Conservation (phyloP, 176 grass and related monocot genomes). For the Musa troglodytarum region DNA sequence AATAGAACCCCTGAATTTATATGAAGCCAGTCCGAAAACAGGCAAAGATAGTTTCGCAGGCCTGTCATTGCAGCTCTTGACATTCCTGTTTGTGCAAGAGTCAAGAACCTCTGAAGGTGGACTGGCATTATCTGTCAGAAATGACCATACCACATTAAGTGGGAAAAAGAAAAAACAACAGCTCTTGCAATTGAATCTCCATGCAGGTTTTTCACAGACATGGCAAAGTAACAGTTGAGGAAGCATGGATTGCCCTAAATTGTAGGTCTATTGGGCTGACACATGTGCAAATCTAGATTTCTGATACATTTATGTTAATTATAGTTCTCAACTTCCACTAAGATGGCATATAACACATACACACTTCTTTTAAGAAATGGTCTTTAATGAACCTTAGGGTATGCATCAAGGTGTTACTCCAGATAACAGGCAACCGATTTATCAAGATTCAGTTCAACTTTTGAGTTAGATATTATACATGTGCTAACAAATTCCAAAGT, state of each 20-base stretch:
- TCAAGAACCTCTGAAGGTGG: slow-evolving; percentile 20
- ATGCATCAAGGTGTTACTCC: not conserved
- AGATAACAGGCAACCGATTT: no score
- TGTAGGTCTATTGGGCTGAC: no score
- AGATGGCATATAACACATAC: not conserved
- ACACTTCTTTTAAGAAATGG: not conserved
- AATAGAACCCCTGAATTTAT: slow-evolving; percentile 43
- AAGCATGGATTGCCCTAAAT: no score
- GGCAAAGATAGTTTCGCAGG: slow-evolving; percentile 38
- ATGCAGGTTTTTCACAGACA: no score
- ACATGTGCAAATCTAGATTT: no score
- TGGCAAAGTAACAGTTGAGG: no score
- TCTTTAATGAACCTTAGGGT: not conserved
- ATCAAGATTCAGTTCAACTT: not conserved
- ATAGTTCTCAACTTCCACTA: not conserved
- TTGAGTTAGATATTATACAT: not conserved
- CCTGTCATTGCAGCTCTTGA: slow-evolving; percentile 23
- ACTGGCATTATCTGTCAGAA: slow-evolving; percentile 1
- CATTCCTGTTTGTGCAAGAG: slow-evolving; percentile 6
- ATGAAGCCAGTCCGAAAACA: slow-evolving; percentile 50
- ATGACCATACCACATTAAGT: not conserved
- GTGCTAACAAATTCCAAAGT: not conserved
- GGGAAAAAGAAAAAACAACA: not conserved
- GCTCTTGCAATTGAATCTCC: not conserved
- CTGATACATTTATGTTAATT: not conserved